These are phyloP conservation scores for Gaertneriomyces semiglobifer DNA, from an alignment of 192 early-diverging fungal genomes.

Conservation along the genomic window DNA sequence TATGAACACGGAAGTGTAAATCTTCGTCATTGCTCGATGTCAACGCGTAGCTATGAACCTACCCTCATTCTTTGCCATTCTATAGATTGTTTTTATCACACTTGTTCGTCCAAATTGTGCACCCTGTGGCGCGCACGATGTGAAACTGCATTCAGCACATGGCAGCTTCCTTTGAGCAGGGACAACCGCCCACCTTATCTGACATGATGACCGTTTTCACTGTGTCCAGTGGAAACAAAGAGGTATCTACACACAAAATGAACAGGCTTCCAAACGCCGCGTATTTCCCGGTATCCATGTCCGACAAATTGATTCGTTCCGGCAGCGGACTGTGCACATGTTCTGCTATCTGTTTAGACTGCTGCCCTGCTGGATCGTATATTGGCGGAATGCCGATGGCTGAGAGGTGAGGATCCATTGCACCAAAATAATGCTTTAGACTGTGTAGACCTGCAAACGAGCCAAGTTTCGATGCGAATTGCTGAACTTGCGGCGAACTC, in stretches of 20 bases:
- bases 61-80: constrained; percentile 32
- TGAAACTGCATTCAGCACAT: no score
- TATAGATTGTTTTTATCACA: constrained; percentile 10
- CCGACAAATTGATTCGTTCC: constrained; percentile 36
- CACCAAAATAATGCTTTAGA: no score
- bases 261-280: constrained; percentile 41
- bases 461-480: no score
- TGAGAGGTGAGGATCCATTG: no score
- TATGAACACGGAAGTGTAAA: constrained; percentile 1
- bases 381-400: no score
- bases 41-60: not conserved
- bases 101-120: constrained; percentile 1
- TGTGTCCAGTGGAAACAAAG: constrained; percentile 47
- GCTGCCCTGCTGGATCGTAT: no score
- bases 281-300: constrained; percentile 44
- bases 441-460: no score
- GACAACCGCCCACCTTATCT: constrained; percentile 24
- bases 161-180: no score
- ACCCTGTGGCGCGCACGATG: not conserved
- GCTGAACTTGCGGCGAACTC: no score
- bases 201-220: constrained; percentile 47
- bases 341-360: no score
- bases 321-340: not conserved
- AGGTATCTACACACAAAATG: constrained; percentile 44
- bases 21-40: not conserved